phyloP scores from a whole-genome alignment of 257 asterid genomes.

The Handroanthus guayacan region DNA sequence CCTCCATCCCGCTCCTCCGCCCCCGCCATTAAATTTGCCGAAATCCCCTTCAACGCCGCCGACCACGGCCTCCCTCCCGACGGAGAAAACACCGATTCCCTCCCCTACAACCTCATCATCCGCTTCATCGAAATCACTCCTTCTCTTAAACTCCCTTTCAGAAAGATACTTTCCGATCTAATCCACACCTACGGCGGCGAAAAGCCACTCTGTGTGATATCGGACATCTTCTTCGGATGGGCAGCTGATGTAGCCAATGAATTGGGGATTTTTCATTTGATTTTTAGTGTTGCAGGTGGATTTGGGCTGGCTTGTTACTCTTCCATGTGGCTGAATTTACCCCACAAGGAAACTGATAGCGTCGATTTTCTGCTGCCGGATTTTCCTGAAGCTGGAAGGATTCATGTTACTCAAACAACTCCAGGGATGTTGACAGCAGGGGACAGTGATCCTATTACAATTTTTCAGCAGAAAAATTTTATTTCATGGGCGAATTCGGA shows the following conservation, averaged over 20 bases:
- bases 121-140: slow-evolving; percentile 50
- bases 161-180: slow-evolving; percentile 35
- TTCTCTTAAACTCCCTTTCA: slow-evolving; percentile 45
- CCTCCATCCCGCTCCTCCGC: slow-evolving; percentile 30
- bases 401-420: slow-evolving; percentile 55
- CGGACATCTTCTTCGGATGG: slow-evolving; percentile 63
- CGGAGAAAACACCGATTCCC: slow-evolving; percentile 48
- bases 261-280: slow-evolving; percentile 52
- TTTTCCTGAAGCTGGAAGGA: slow-evolving; percentile 58
- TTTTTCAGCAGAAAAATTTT: slow-evolving; percentile 46
- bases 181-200: slow-evolving; percentile 28
- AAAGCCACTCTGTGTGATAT: slow-evolving; percentile 53
- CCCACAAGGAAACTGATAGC: slow-evolving; percentile 40
- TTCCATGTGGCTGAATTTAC: slow-evolving; percentile 60
- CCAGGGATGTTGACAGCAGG: slow-evolving; percentile 45
- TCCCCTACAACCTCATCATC: slow-evolving; percentile 46
- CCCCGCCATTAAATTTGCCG: slow-evolving; percentile 44
- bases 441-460: slow-evolving; percentile 47
- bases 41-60: slow-evolving; percentile 54
- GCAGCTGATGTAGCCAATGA: slow-evolving; percentile 55
- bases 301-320: slow-evolving; percentile 62
- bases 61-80: slow-evolving; percentile 55
- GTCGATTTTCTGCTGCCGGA: slow-evolving; percentile 57
- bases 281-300: slow-evolving; percentile 56
- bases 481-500: slow-evolving; percentile 53